Evolutionary conservation across 2,329 filamentous ascomycete species (phyloP), one percentile per base, ranked within the genome.

Genomic region (Cucurbitaria berberidis): DNA sequence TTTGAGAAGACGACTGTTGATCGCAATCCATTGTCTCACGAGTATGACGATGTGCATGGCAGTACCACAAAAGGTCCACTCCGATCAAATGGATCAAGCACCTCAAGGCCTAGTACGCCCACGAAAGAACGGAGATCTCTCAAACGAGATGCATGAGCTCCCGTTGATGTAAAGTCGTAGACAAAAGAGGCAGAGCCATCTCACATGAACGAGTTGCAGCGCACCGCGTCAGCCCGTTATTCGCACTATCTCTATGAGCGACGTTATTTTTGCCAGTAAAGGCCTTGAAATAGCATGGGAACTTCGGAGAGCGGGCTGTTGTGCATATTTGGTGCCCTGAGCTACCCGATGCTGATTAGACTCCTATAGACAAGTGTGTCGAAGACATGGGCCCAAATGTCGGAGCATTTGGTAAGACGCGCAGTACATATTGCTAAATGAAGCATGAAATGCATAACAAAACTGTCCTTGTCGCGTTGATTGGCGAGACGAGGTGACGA

Each of bases 1-100:
- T 92, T 89, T 68, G 91, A 96, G 72, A 95, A 96, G 76, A 85
- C 86, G 2, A 81, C 82, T 11, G 82, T 87, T 35, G 85, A 85
- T 26, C 59, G 60, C 24, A 63, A 64, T 39, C 49, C 67, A n/a
- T 44, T 54, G 5, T 66, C 63, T 38, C 57, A 61, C 34, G 62
- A 66, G 9, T 48, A 64, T 26, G 57, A 63, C 26, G 53, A 64
- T 38, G 27, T 34, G 8, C 27, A 46, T 15, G 34, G 49, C 32
- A 24, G n/a, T 30, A 36, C 55, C 27, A 47, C 48, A 13, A 56
- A 51, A 9, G 60, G 52, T 19, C 63, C 63, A 8, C 34, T 47
- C 3, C 54, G 62, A 43, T 29, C 41, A 16, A 58, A 64, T 29
- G 46, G 35, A 5, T 27, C 48, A 10, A 48, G 49, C 18, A 58